These are phyloP conservation scores for Phyllosticta paracitricarpa DNA, from an alignment of 2,329 filamentous ascomycete genomes.

Conservation along the genomic window DNA sequence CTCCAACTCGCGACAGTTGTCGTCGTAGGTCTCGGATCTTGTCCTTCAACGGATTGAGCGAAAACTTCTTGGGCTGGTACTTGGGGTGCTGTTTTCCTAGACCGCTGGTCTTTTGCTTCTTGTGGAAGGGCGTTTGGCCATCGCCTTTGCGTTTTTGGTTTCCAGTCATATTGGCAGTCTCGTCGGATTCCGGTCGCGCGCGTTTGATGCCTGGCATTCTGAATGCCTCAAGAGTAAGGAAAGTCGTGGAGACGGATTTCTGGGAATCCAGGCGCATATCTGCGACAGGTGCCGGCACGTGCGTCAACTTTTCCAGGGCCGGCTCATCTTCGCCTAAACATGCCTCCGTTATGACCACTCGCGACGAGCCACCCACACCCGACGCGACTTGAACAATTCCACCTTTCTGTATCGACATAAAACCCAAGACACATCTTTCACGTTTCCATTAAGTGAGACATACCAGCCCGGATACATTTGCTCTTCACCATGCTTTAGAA, in stretches of 20 bases:
- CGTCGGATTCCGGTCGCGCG: neutral
- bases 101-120: slow-evolving; percentile 16
- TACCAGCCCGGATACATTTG: neutral
- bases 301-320: neutral
- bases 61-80: slow-evolving; percentile 12
- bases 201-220: slow-evolving; percentile 8
- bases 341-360: neutral
- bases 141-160: slow-evolving; percentile 3
- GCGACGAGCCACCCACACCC: neutral
- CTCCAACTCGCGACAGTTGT: slow-evolving; percentile 48
- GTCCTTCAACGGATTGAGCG: slow-evolving; percentile 57
- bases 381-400: neutral
- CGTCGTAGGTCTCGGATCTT: slow-evolving; percentile 60
- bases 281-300: neutral
- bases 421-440: neutral
- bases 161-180: neutral
- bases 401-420: too few species aligned
- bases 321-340: neutral
- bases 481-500: neutral
- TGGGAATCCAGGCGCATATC: slow-evolving; percentile 1
- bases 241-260: neutral
- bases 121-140: slow-evolving; percentile 1
- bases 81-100: slow-evolving; percentile 18
- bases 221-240: neutral
- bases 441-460: neutral